Base-by-base conservation (phyloP, 768 basidiomycete species). In the Termitomyces sp. region DNA sequence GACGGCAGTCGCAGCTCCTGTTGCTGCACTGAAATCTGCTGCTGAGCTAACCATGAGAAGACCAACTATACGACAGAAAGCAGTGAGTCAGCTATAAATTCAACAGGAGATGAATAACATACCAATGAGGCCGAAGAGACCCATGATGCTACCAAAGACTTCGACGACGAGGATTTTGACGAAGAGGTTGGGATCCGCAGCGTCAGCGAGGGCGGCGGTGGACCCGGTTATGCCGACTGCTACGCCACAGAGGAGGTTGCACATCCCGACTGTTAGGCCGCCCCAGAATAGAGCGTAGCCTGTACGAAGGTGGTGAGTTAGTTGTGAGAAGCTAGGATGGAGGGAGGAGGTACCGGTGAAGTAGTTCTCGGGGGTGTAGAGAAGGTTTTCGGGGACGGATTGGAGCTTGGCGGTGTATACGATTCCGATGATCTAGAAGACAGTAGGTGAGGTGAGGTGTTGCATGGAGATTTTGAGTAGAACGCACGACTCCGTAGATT, bases 81-180 rank as follows among this genome's bases (percentile, higher is more conserved):
- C 20, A 46, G 57, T 48, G 60, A 57, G 58, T 56, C 40, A 32
- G 22, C 13, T 22, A 44, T n/a, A 52, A 15, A 56, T 39, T 12
- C 52, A 24, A 38, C 32, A 55, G 18, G 52, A 53, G 28, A 20
- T 45, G 16, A 12, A 32, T 38, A 49, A 83, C 91, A 62, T 65
- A 94, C 94, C 91, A 67, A 96, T 97, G 64, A 96, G 78, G 20
- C 95, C 96, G 70, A 96, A 98, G 51, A 98, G 76, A 6, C 96
- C 96, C 72, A 97, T 76, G 59, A 97, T 94, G 69, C 90, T 91
- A 57, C 89, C 90, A 71, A 96, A 94, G 45, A 97, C 95, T 70
- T 98, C 97, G 0, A 99, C 92, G 59, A 99, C 89, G 56, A 99
- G 85, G 63, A 98, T 92, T 76, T 96, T 98, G 75, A 98, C 95